phyloP scores from a whole-genome alignment of 805 yeast genomes.

The Saturnispora halmiae region DNA sequence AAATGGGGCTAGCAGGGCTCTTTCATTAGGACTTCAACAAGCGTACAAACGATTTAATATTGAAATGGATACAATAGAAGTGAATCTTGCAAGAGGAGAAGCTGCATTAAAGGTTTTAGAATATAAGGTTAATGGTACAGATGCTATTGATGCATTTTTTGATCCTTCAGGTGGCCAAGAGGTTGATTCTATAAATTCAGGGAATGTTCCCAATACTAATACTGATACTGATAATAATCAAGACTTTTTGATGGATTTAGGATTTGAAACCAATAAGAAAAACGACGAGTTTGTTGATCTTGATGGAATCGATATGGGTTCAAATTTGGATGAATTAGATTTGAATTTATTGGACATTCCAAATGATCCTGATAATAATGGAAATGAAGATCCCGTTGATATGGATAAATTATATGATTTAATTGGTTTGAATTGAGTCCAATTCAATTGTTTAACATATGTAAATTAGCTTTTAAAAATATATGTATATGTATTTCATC shows the following conservation, averaged over 20 bases:
- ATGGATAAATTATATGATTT: conserved; percentile 14
- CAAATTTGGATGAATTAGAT: conserved; percentile 22
- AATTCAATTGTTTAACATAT: not conserved
- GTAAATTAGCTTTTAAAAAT: too few species aligned
- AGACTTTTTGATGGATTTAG: conserved; percentile 9
- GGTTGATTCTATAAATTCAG: not conserved
- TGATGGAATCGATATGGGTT: conserved; percentile 9
- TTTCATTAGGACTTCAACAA: not conserved
- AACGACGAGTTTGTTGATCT: conserved; percentile 4
- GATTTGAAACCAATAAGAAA: conserved; percentile 11
- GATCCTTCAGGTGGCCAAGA: not conserved
- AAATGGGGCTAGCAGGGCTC: too few species aligned
- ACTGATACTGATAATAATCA: too few species aligned
- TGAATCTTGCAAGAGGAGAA: conserved; percentile 26
- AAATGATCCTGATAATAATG: conserved; percentile 6
- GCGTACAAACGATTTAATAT: conserved; percentile 18
- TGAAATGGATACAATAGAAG: conserved; percentile 22
- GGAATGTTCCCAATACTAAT: not conserved
- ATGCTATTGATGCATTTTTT: conserved; percentile 3
- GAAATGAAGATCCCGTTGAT: conserved; percentile 5
- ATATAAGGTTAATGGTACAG: conserved; percentile 24
- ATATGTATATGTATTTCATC: too few species aligned
- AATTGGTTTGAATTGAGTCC: conserved; percentile 11
- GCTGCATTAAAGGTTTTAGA: conserved; percentile 22
- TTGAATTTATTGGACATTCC: conserved; percentile 21